Evolutionary conservation across 257 asterid genomes (phyloP).

Genomic region (Cynanchum wilfordii): DNA sequence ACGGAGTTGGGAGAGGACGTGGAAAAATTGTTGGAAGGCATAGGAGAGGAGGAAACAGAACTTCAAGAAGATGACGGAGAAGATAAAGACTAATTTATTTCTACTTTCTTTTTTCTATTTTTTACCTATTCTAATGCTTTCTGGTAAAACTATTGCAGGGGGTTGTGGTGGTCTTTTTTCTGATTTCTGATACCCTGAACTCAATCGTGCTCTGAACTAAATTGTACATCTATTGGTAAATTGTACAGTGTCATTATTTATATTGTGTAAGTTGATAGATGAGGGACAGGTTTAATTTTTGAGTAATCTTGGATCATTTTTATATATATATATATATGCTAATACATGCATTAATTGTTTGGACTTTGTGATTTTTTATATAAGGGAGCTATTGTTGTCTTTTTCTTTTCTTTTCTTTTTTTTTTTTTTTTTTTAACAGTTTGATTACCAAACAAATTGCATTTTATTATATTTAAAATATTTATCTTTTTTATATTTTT

Average conservation of each 20-base stretch:
- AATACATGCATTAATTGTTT: too few species aligned
- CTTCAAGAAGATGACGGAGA: constrained; percentile 56
- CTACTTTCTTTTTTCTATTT: neutral
- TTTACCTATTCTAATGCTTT: neutral
- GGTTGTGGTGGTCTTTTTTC: neutral
- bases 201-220: neutral
- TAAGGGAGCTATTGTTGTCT: too few species aligned
- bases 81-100: constrained; percentile 31
- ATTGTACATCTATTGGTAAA: constrained; percentile 8
- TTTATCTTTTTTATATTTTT: too few species aligned
- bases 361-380: too few species aligned
- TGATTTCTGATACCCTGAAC: neutral
- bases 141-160: neutral
- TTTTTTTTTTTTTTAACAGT: too few species aligned
- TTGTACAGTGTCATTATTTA: constrained; percentile 14
- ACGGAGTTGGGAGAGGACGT: constrained; percentile 76
- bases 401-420: too few species aligned
- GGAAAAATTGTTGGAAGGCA: constrained; percentile 58
- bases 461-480: too few species aligned
- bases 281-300: too few species aligned
- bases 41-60: constrained; percentile 56
- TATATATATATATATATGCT: too few species aligned
- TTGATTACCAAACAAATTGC: too few species aligned
- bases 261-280: neutral
- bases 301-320: too few species aligned